These are phyloP conservation scores for Nemophila menziesii DNA, from an alignment of 257 asterid genomes.

Conservation along the genomic window DNA sequence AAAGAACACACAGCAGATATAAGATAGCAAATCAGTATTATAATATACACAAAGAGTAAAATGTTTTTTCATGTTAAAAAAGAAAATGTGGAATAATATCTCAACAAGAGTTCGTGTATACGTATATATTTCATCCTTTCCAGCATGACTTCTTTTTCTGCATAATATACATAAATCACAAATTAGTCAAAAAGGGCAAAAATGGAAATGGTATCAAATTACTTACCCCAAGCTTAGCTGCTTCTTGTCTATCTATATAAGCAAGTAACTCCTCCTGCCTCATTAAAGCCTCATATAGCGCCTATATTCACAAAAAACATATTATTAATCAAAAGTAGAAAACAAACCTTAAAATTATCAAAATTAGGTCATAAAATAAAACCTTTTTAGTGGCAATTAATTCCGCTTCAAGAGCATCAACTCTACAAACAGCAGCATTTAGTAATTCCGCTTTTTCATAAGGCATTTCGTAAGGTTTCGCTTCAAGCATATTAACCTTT, in stretches of 20 bases:
- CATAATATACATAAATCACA: constrained; percentile 3
- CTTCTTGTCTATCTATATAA: constrained; percentile 76
- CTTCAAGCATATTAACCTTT: constrained; percentile 62
- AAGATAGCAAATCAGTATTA: background rate
- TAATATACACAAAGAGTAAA: background rate
- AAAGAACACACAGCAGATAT: background rate
- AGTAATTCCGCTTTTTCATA: constrained; percentile 82
- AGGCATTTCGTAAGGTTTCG: constrained; percentile 92
- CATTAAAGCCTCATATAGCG: constrained; percentile 86
- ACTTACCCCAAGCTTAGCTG: constrained; percentile 63
- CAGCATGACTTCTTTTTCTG: constrained; percentile 87
- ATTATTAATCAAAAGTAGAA: background rate
- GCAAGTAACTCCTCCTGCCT: constrained; percentile 97
- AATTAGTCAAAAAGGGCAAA: background rate
- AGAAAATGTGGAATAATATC: background rate
- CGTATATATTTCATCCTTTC: constrained; percentile 4
- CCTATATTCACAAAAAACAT: constrained; percentile 35
- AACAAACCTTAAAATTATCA: too few species aligned
- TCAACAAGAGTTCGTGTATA: background rate
- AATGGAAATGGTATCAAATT: background rate
- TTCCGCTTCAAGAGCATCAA: constrained; percentile 97
- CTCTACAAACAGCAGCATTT: constrained; percentile 94
- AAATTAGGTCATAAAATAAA: background rate
- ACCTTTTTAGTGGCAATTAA: constrained; percentile 95
- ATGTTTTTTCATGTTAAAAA: background rate